Evolutionary conservation across 2,329 filamentous ascomycete genomes (phyloP).

Genomic region (Diaporthe sp.): DNA sequence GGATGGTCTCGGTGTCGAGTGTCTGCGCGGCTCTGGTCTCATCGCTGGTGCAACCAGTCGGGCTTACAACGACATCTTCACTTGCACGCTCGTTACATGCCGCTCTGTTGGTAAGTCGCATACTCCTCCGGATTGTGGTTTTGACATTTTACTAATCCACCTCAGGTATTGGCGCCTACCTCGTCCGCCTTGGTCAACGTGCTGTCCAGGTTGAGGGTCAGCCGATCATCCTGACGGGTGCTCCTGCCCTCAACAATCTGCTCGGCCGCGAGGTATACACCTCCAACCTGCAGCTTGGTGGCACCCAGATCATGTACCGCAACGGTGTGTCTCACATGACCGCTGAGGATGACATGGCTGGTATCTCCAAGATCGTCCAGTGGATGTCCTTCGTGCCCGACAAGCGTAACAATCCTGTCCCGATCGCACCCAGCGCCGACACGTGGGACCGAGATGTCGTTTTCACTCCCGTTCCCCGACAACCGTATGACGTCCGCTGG

Average conservation of each 20-base stretch:
- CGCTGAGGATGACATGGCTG: constrained; percentile 96
- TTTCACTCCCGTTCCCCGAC: constrained; percentile 85
- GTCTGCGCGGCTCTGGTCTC: constrained; percentile 94
- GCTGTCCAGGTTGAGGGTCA: constrained; percentile 99
- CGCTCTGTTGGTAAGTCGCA: constrained; percentile 87
- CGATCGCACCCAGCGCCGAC: constrained; percentile 89
- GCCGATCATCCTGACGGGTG: constrained; percentile 98
- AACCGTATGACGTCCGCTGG: constrained; percentile 93
- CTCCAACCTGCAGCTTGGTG: constrained; percentile 98
- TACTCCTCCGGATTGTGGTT: constrained; percentile 30
- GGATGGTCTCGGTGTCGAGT: constrained; percentile 97
- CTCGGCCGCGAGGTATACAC: constrained; percentile 98
- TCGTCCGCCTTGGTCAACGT: constrained; percentile 97
- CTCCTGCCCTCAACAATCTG: constrained; percentile 97
- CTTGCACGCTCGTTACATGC: constrained; percentile 96
- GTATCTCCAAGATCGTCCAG: constrained; percentile 96
- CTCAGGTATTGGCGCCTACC: constrained; percentile 93
- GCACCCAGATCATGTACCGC: constrained; percentile 99
- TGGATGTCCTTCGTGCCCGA: constrained; percentile 99
- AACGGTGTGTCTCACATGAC: constrained; percentile 99
- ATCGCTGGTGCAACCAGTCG: constrained; percentile 97
- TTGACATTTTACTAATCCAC: constrained; percentile 49
- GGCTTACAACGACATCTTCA: constrained; percentile 99
- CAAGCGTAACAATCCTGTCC: constrained; percentile 92
- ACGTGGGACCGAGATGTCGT: constrained; percentile 93